phyloP scores from a whole-genome alignment of 2,329 filamentous ascomycete genomes.

The Xylaria sp. region DNA sequence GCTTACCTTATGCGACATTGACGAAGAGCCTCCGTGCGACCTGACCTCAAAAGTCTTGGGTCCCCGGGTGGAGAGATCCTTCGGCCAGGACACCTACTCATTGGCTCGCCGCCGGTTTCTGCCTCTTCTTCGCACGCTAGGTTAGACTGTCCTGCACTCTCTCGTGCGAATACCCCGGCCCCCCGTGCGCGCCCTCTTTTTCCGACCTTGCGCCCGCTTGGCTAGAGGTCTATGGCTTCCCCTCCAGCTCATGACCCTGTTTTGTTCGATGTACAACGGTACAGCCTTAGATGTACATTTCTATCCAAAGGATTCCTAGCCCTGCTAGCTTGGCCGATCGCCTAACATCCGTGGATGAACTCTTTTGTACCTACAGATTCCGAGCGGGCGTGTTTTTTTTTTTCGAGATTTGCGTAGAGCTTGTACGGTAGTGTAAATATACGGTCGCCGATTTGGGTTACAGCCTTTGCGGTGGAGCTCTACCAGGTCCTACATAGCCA shows the following conservation, averaged over 20 bases:
- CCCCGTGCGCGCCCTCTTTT: not conserved
- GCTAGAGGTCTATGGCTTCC: not conserved
- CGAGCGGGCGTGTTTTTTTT: not conserved
- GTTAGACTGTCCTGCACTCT: not conserved
- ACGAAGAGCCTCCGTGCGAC: constrained; percentile 41
- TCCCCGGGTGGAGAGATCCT: constrained; percentile 15
- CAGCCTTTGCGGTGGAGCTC: constrained; percentile 33
- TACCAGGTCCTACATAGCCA: constrained; percentile 10
- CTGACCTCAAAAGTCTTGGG: constrained; percentile 28
- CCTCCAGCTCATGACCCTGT: not conserved
- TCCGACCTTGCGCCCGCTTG: not conserved
- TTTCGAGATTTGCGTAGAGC: not conserved
- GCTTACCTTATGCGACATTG: constrained; percentile 27
- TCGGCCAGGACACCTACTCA: not conserved
- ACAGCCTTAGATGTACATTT: not conserved
- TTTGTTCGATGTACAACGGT: not conserved
- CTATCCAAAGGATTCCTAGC: constrained; percentile 23
- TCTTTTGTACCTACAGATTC: not conserved
- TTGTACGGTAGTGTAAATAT: not conserved
- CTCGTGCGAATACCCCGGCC: not conserved
- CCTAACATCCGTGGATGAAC: constrained; percentile 13
- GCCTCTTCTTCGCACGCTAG: not conserved
- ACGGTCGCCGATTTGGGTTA: constrained; percentile 25
- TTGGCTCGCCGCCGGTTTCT: not conserved
- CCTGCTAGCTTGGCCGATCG: constrained; percentile 20